These are phyloP conservation scores for Dendrostoma leiphaemia DNA, from an alignment of 2,329 filamentous ascomycete genomes.

Conservation along the genomic window DNA sequence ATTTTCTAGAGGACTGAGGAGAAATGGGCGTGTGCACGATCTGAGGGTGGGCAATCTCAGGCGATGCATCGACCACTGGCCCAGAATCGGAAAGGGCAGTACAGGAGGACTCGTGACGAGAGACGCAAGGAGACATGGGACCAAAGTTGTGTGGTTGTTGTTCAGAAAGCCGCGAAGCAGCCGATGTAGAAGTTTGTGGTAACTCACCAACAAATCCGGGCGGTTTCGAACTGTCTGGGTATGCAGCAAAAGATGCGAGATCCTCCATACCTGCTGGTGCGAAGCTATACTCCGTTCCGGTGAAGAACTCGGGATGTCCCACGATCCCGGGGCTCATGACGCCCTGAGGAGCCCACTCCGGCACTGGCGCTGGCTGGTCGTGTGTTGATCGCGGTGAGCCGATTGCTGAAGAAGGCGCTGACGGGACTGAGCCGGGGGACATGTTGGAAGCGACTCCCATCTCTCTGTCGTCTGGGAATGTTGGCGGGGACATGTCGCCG, in stretches of 20 bases:
- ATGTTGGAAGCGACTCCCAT: conserved; percentile 51
- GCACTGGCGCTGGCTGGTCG: conserved; percentile 53
- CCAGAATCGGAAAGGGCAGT: conserved; percentile 23
- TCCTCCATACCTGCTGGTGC: conserved; percentile 49
- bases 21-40: conserved; percentile 25
- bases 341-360: conserved; percentile 57
- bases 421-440: conserved; percentile 60
- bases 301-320: conserved; percentile 50
- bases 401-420: conserved; percentile 64
- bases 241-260: conserved; percentile 47
- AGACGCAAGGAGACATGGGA: conserved; percentile 26
- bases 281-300: conserved; percentile 53
- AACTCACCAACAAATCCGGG: conserved; percentile 57
- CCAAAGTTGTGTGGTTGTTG: conserved; percentile 19
- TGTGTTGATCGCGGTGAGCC: conserved; percentile 65
- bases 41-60: conserved; percentile 22
- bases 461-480: conserved; percentile 51
- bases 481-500: conserved; percentile 45
- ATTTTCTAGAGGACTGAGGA: conserved; percentile 26
- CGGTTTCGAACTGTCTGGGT: conserved; percentile 41
- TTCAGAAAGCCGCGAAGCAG: conserved; percentile 10
- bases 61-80: conserved; percentile 28
- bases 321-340: conserved; percentile 65
- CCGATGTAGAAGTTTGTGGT: conserved; percentile 34
- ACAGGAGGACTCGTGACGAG: conserved; percentile 21